Evolutionary conservation across 257 asterid species (phyloP).

Genomic region (Paulownia fortunei): DNA sequence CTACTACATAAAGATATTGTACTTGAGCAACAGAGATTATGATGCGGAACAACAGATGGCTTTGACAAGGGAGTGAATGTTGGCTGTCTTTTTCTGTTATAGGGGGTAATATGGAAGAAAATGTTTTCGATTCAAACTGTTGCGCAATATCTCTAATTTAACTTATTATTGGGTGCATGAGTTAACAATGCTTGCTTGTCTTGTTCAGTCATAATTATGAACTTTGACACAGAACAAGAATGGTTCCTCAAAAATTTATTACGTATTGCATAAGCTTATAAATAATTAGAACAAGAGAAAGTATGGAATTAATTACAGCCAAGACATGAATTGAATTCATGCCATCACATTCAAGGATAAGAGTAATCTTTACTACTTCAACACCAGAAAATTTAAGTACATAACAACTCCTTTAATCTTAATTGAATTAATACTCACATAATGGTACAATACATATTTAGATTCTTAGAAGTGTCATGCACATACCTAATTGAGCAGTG

Average conservation of each 20-base stretch:
- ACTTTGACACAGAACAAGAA: not conserved
- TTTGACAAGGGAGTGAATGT: not conserved
- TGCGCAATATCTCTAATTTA: not conserved
- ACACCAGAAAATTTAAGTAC: slow-evolving; percentile 5
- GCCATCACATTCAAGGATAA: slow-evolving; percentile 16
- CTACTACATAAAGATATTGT: not conserved
- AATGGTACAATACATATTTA: not conserved
- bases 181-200: not conserved
- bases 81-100: not conserved
- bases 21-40: not conserved
- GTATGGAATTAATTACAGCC: not conserved
- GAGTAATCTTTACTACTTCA: slow-evolving; percentile 5
- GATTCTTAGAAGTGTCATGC: not conserved
- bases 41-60: not conserved
- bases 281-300: not conserved
- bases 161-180: not conserved
- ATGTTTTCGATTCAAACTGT: not conserved
- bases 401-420: not conserved
- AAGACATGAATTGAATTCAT: slow-evolving; percentile 4
- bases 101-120: not conserved
- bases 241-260: not conserved
- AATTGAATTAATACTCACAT: not conserved
- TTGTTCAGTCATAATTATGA: not conserved
- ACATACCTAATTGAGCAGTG: slow-evolving; percentile 63
- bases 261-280: not conserved